These are phyloP conservation scores for Colletotrichum higginsianum DNA, from an alignment of 2,329 filamentous ascomycete species.

Conservation along the genomic window DNA sequence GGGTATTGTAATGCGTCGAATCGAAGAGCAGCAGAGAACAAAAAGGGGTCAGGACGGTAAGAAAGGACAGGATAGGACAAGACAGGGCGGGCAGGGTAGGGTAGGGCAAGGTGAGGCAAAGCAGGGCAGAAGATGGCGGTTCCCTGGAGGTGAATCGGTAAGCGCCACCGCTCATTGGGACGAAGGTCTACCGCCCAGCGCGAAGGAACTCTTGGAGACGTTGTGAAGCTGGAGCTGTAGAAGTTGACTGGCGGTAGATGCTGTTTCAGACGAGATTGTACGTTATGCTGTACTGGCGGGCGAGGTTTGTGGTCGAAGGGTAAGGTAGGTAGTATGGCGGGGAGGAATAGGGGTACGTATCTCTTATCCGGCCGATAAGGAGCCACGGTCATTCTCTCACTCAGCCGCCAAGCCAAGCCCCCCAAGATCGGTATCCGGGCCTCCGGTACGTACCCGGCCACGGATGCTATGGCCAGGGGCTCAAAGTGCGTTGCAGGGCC, in stretches of 20 bases:
- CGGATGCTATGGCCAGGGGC: conserved; percentile 31
- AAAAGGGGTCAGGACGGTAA: not conserved
- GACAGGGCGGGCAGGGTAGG: not conserved
- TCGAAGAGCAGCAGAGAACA: not conserved
- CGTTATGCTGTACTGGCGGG: conserved; percentile 34
- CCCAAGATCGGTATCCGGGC: conserved; percentile 23
- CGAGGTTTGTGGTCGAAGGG: conserved; percentile 7
- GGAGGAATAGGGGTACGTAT: conserved; percentile 16
- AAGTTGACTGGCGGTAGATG: conserved; percentile 33
- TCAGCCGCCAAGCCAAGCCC: not conserved
- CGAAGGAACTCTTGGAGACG: conserved; percentile 11
- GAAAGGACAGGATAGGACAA: conserved; percentile 1
- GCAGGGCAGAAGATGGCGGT: conserved; percentile 8
- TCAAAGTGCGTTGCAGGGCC: conserved; percentile 8
- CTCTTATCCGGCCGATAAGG: conserved; percentile 31
- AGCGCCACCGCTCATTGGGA: conserved; percentile 32
- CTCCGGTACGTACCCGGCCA: not conserved
- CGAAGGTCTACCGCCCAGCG: conserved; percentile 23
- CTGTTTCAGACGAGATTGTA: conserved; percentile 43
- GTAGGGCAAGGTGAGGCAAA: not conserved
- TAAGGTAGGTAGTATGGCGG: conserved; percentile 8
- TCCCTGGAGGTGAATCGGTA: conserved; percentile 10
- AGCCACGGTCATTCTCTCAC: not conserved
- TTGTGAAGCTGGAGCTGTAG: conserved; percentile 22
- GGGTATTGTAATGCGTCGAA: conserved; percentile 19